Evolutionary conservation across 2,329 filamentous ascomycete genomes (phyloP).

Genomic region (Cryphonectria naterciae): DNA sequence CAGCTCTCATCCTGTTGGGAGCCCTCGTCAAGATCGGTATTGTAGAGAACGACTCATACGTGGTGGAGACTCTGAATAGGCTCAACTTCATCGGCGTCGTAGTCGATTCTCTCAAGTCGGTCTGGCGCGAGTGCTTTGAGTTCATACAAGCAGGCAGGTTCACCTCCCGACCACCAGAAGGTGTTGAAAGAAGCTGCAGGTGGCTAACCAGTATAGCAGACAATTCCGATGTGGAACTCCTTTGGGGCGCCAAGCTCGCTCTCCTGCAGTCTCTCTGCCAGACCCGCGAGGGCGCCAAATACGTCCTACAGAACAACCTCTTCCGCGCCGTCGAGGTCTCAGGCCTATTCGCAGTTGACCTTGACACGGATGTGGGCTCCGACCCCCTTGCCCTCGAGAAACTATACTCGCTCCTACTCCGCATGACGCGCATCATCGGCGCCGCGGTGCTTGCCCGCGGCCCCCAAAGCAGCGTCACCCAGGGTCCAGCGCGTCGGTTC

Average conservation of each 20-base stretch:
- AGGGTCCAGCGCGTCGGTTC: constrained; percentile 70
- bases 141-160: constrained; percentile 59
- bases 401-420: constrained; percentile 83
- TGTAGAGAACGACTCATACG: constrained; percentile 70
- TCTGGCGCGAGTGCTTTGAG: constrained; percentile 73
- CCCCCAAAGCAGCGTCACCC: constrained; percentile 81
- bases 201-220: constrained; percentile 35
- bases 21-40: constrained; percentile 75
- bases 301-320: constrained; percentile 86
- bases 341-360: constrained; percentile 85
- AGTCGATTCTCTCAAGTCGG: constrained; percentile 81
- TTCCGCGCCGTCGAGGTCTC: constrained; percentile 82
- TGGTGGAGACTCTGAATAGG: constrained; percentile 79
- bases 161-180: neutral
- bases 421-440: constrained; percentile 79
- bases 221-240: constrained; percentile 51
- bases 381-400: constrained; percentile 73
- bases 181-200: constrained; percentile 5
- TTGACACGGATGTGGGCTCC: constrained; percentile 80
- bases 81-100: constrained; percentile 91
- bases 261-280: constrained; percentile 84
- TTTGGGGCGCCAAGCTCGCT: constrained; percentile 73
- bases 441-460: constrained; percentile 82
- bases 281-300: constrained; percentile 79
- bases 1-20: constrained; percentile 83